These are phyloP conservation scores for Pezicula carpinea DNA, from an alignment of 2,329 filamentous ascomycete genomes.

Conservation along the genomic window DNA sequence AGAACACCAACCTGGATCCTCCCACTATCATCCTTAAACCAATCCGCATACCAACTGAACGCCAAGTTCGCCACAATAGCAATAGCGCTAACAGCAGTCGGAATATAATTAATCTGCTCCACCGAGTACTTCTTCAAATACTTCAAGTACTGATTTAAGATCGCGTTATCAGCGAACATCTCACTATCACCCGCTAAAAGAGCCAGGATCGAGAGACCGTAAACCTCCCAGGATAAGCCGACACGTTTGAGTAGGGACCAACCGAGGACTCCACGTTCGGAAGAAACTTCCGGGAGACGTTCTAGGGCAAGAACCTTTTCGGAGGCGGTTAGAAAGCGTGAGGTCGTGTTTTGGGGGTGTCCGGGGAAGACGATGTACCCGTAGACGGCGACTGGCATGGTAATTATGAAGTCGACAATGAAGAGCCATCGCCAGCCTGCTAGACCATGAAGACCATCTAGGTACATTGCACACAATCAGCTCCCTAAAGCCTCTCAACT, in stretches of 20 bases:
- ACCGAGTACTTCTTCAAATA: constrained; percentile 21
- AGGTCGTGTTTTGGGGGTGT: constrained; percentile 30
- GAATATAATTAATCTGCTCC: constrained; percentile 4
- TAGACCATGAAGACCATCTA: constrained; percentile 41
- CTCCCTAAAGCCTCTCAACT: too few relatives aligned
- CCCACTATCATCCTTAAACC: too few relatives aligned
- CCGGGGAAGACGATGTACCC: constrained; percentile 39
- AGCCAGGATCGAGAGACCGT: too few relatives aligned
- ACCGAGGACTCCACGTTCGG: neutral
- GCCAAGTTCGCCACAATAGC: neutral
- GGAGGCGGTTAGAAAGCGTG: neutral
- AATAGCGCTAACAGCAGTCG: neutral
- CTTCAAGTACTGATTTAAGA: too few relatives aligned
- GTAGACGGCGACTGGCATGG: constrained; percentile 46
- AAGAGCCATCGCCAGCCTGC: constrained; percentile 43
- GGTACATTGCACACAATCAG: too few relatives aligned
- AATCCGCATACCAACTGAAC: too few relatives aligned
- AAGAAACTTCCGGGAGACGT: neutral
- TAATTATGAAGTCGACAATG: constrained; percentile 45
- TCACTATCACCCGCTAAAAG: too few relatives aligned
- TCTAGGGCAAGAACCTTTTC: neutral
- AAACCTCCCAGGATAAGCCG: neutral
- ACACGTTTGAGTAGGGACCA: neutral
- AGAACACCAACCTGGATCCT: too few relatives aligned
- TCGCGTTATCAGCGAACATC: too few relatives aligned